These are phyloP conservation scores for Verticillium nonalfalfae DNA, from an alignment of 2,329 filamentous ascomycete genomes.

Conservation along the genomic window DNA sequence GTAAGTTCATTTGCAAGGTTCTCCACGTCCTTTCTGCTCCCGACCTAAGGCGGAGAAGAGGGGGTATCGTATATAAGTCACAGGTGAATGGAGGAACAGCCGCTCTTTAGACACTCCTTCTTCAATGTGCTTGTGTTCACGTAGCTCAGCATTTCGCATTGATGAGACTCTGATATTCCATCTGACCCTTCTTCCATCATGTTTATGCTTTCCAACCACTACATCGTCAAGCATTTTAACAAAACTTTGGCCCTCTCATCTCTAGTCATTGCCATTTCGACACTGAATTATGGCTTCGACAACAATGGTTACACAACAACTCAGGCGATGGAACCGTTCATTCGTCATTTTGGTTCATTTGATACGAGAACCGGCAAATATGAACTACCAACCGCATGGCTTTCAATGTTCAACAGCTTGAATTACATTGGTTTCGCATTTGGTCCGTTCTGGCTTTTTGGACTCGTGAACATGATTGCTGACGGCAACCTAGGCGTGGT, in stretches of 20 bases:
- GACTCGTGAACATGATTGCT: not conserved
- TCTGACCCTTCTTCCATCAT: no score
- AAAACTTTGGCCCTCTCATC: constrained; percentile 9
- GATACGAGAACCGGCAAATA: constrained; percentile 16
- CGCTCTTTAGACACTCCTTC: no score
- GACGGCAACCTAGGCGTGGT: constrained; percentile 12
- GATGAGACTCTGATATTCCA: no score
- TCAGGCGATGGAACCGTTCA: constrained; percentile 29
- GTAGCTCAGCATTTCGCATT: no score
- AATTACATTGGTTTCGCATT: constrained; percentile 26
- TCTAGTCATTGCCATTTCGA: constrained; percentile 25
- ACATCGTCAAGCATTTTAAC: constrained; percentile 12
- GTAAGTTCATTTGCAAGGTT: no score
- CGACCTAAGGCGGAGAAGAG: no score
- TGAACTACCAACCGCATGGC: constrained; percentile 20
- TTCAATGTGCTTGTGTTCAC: no score
- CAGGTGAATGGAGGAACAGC: no score
- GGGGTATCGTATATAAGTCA: no score
- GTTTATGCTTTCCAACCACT: no score
- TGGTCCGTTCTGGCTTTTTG: constrained; percentile 10
- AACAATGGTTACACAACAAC: constrained; percentile 27
- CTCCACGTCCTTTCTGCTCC: no score
- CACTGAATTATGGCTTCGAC: constrained; percentile 33
- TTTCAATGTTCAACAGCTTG: constrained; percentile 27
- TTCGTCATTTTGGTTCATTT: constrained; percentile 23